Evolutionary conservation across 345 rosid species (phyloP).

Genomic region (Hypericum androsaemum): DNA sequence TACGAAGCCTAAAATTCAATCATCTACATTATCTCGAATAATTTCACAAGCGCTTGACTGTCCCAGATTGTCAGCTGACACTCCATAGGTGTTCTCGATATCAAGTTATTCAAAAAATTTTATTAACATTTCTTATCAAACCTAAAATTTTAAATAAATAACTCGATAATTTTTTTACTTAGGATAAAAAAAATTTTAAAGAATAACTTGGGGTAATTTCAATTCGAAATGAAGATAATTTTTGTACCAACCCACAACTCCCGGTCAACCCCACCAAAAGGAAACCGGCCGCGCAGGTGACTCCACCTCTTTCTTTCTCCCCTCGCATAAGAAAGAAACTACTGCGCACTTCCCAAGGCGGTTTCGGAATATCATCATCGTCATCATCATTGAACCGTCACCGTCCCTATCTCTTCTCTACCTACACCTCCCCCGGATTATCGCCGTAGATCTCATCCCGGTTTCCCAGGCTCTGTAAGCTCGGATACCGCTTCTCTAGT

Average conservation of each 20-base stretch:
- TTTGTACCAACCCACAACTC: slow-evolving; percentile 19
- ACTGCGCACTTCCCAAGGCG: slow-evolving; percentile 7
- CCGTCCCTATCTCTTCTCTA: slow-evolving; percentile 4
- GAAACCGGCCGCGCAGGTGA: slow-evolving; percentile 33
- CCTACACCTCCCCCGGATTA: background rate
- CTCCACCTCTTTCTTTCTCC: background rate
- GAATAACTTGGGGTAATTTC: no score
- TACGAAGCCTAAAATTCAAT: no score
- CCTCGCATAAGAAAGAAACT: background rate
- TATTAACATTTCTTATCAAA: no score
- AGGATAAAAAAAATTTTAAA: no score
- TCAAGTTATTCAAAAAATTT: no score
- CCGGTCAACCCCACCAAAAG: slow-evolving; percentile 27
- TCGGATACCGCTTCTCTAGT: background rate
- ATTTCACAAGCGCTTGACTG: no score
- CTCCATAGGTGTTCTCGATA: no score
- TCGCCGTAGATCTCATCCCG: slow-evolving; percentile 21
- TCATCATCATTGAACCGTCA: slow-evolving; percentile 13
- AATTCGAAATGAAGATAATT: no score
- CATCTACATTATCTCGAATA: no score
- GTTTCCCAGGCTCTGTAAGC: slow-evolving; percentile 11
- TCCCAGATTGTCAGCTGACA: no score
- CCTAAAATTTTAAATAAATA: no score
- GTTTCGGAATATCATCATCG: background rate
- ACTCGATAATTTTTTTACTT: no score